Base-by-base conservation (phyloP, 768 basidiomycete species). In the Aureoboletus auriporus region DNA sequence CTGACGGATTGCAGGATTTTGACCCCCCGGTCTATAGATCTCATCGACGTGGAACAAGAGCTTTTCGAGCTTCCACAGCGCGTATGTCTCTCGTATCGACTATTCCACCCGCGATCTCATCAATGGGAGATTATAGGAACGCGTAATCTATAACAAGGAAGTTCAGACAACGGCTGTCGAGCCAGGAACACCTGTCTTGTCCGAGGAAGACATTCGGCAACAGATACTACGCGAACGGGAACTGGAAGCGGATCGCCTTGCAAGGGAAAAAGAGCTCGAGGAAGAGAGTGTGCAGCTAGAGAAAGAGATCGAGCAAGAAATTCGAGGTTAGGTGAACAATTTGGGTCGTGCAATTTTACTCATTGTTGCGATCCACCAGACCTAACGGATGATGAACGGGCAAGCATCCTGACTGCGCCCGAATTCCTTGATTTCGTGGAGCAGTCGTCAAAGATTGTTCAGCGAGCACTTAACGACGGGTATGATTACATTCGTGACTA, bases 401-500 rank as follows among this genome's bases (percentile, higher is more conserved):
- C 79, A 1, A 83, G 81, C 54, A 89, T 97, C 44, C 75, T 93
- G 53, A 72, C 83, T n/a, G 87, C 87, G 8, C 90, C 93, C 0
- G 92, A 93, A 61, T 97, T 98, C 65, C 69, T 89, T 13, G 88
- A 93, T 54, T 99, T 99, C 65, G 84, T 99, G 13, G 93, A 96
- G 63, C 83, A 88, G 58, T 94, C 92, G 8, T 92, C 90, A 17
- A 95, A 95, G 71, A 93, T 98, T 39, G 82, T 97, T 10, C 92
- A 98, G 65, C 77, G 96, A 42, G 96, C 95, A 17, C 70, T 98
- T 52, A 96, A 90, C 61, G 96, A 98, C 59, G 82, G 82, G 26
- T 99, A 99, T 66, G 96, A 99, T 66, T 97, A 98, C 59, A 91
- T 93, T 56, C 84, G 89, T 30, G 96, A 99, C 70, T 99, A 99